Evolutionary conservation across 148 eudicot genomes (phyloP), one percentile per base, ranked within the genome.

Genomic region (Salicornia ramosissima): DNA sequence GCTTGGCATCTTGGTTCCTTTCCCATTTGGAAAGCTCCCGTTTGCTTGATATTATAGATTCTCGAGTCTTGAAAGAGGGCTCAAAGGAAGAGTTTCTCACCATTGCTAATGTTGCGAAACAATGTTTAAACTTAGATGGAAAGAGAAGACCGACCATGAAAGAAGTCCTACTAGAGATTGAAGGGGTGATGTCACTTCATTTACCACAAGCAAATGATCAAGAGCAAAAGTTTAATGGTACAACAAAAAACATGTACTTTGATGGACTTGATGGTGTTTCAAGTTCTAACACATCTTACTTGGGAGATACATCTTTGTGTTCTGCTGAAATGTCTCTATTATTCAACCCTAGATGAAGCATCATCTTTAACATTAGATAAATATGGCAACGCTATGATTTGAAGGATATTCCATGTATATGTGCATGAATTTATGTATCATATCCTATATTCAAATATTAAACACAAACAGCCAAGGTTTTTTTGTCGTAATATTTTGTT

Each of bases 91-190:
- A 68, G 53, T 45, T 72, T 34, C 3, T 21, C 13, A 51, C 57
- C 4, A 34, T 72, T 31, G 76, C 76, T 19, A 62, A 67, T 33
- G 69, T 72, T 12, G 73, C 80, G 51, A 42, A 30, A 22, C 39
- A 70, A 30, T 78, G 73, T 52, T 64, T 78, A 68, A 78, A 54
- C 64, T 52, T 68, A 25, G 65, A 67, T 7, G 73, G 73, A n/a
- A 78, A 31, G 34, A 28, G 14, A 4, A 73, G 77, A 55, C 80
- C 80, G 3, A 68, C 73, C 8, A 77, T 77, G 80, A 77, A 69
- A 68, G 76, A 67, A 53, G 80, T 77, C 22, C 42, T 64, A 14
- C 15, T 28, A 2, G 69, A 72, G 13, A 33, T 72, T 42, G 76
- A 72, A 50, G 68, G 7, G n/a, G 50, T 75, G 21, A 2, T 69